Conservation (phyloP, 352 stramenopile genomes). For the Phytophthora cajani region DNA sequence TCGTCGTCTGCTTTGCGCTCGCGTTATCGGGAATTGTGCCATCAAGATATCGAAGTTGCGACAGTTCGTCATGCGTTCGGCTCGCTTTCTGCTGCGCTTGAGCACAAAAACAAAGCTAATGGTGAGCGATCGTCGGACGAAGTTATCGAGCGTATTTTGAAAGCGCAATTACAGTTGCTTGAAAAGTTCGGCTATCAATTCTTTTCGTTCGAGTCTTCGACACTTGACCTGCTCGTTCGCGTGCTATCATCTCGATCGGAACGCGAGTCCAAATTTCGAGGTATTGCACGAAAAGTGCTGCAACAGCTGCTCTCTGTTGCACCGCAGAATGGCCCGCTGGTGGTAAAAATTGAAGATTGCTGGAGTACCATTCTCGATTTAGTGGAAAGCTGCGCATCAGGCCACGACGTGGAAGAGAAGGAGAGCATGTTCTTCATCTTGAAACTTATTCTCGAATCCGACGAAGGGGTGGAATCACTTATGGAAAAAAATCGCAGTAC, state of each 20-base stretch:
- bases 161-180: conserved; percentile 67
- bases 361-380: conserved; percentile 59
- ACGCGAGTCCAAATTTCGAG: conserved; percentile 29
- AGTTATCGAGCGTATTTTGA: conserved; percentile 75
- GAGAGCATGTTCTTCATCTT: conserved; percentile 65
- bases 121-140: conserved; percentile 68
- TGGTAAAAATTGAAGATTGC: conserved; percentile 53
- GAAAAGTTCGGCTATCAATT: conserved; percentile 83
- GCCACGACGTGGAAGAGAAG: conserved; percentile 49
- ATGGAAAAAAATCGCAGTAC: conserved; percentile 17
- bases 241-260: conserved; percentile 26
- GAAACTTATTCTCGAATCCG: conserved; percentile 53
- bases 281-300: conserved; percentile 47
- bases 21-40: conserved; percentile 73
- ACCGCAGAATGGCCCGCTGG: conserved; percentile 55
- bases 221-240: conserved; percentile 61
- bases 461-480: conserved; percentile 58
- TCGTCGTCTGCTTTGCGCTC: conserved; percentile 58
- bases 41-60: conserved; percentile 46
- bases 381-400: conserved; percentile 51
- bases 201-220: conserved; percentile 77
- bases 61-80: conserved; percentile 72
- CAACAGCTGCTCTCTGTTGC: conserved; percentile 47
- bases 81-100: conserved; percentile 53
- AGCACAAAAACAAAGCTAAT: conserved; percentile 58